A percentile compares a stretch with the other conserved stretches of the same genome.
Conservation (phyloP, 1,284 basidiomycete genomes). For the Trametes versicolor region DNA sequence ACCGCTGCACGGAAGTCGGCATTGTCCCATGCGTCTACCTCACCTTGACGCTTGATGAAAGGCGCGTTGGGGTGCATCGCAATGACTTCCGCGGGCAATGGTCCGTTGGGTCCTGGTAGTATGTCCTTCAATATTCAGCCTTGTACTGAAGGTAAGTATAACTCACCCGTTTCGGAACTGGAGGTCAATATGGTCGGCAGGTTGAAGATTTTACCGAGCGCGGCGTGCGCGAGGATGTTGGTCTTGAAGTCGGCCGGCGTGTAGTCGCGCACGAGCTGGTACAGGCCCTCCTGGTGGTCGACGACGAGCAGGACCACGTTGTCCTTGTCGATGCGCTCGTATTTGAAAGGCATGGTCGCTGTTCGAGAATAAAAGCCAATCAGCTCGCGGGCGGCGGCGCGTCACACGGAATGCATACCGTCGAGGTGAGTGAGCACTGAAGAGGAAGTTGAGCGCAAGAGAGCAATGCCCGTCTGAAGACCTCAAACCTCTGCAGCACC, state of each 20-base stretch:
- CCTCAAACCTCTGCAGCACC: neutral
- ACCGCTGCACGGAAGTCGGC: constrained; percentile 57
- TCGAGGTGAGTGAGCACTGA: neutral
- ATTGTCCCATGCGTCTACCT: constrained; percentile 62
- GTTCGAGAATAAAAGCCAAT: neutral
- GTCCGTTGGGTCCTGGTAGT: constrained; percentile 55
- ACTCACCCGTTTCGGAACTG: constrained; percentile 52
- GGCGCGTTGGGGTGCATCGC: constrained; percentile 55
- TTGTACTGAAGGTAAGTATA: too few species aligned
- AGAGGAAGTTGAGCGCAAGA: neutral
- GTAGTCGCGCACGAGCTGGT: constrained; percentile 53
- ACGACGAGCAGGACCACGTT: constrained; percentile 54
- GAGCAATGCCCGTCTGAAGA: neutral
- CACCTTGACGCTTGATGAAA: constrained; percentile 55
- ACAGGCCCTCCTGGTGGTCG: constrained; percentile 58
- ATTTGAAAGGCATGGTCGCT: constrained; percentile 37
- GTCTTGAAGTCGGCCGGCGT: constrained; percentile 51
- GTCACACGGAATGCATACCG: neutral
- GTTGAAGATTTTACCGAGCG: constrained; percentile 53
- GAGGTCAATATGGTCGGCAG: constrained; percentile 56
- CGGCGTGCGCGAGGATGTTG: constrained; percentile 57
- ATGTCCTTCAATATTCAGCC: neutral
- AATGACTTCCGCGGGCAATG: constrained; percentile 53
- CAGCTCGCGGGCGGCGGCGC: neutral
- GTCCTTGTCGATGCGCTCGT: constrained; percentile 55